A percentile compares a stretch with the other conserved stretches of the same genome.
Evolutionary conservation across 805 yeast genomes (phyloP).

Genomic region (Candida sphagnicola): DNA sequence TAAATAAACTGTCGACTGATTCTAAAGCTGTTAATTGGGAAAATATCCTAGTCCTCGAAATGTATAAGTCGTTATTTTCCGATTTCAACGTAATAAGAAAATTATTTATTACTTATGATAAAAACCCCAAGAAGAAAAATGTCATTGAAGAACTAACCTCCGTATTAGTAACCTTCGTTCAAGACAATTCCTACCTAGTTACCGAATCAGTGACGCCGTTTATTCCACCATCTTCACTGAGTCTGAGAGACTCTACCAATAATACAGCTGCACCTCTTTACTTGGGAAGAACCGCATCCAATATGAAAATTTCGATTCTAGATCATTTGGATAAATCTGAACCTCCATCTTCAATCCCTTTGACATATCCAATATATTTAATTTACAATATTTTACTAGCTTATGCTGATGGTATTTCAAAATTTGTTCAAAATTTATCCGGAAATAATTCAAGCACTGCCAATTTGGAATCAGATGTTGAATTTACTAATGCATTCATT

Average conservation of each 20-base stretch:
- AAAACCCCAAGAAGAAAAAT: slow-evolving; percentile 48
- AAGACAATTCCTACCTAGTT: slow-evolving; percentile 14
- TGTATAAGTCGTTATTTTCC: slow-evolving; percentile 55
- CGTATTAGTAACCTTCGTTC: slow-evolving; percentile 19
- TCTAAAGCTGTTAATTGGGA: slow-evolving; percentile 51
- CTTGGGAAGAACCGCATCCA: slow-evolving; percentile 42
- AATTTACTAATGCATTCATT: slow-evolving; percentile 31
- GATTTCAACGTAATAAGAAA: slow-evolving; percentile 50
- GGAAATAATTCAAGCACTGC: slow-evolving; percentile 14
- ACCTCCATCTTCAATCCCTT: slow-evolving; percentile 61
- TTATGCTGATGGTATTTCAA: slow-evolving; percentile 67
- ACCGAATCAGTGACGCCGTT: slow-evolving; percentile 6
- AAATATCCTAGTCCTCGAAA: slow-evolving; percentile 67
- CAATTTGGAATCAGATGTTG: slow-evolving; percentile 29
- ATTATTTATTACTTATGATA: slow-evolving; percentile 63
- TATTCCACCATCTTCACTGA: slow-evolving; percentile 10
- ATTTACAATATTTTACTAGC: slow-evolving; percentile 49
- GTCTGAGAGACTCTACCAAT: slow-evolving; percentile 1
- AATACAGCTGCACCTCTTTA: slow-evolving; percentile 3
- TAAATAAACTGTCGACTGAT: slow-evolving; percentile 51
- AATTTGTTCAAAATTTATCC: slow-evolving; percentile 44
- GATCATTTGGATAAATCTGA: slow-evolving; percentile 80
- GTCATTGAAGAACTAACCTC: slow-evolving; percentile 55
- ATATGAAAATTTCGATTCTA: slow-evolving; percentile 52
- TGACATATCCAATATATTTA: slow-evolving; percentile 55